These are phyloP conservation scores for Aspergillus luchuensis DNA, from an alignment of 2,329 filamentous ascomycete species.

Conservation along the genomic window DNA sequence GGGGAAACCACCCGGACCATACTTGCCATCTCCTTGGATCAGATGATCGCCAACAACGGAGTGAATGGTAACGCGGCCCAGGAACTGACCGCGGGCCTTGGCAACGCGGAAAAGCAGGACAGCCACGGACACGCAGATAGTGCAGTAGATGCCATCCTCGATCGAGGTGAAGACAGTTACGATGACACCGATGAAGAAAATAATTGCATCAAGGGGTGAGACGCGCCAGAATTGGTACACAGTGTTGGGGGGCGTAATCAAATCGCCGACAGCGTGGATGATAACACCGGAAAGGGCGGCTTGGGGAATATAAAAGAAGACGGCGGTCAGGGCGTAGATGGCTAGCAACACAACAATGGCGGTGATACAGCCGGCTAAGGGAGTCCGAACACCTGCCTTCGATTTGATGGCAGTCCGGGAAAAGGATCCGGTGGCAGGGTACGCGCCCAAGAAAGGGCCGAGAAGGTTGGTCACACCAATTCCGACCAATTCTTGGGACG, in stretches of 20 bases:
- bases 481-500: conserved; percentile 92
- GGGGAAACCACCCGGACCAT: conserved; percentile 54
- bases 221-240: conserved; percentile 96
- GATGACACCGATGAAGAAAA: conserved; percentile 91
- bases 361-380: conserved; percentile 86
- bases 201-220: conserved; percentile 82
- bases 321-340: conserved; percentile 81
- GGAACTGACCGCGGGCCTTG: conserved; percentile 78
- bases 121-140: conserved; percentile 73
- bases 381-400: conserved; percentile 91
- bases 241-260: conserved; percentile 87
- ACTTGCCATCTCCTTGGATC: conserved; percentile 64
- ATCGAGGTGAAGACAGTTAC: conserved; percentile 87
- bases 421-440: conserved; percentile 93
- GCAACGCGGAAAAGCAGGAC: conserved; percentile 82
- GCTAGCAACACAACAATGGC: conserved; percentile 82
- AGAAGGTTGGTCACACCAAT: conserved; percentile 90
- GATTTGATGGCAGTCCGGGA: conserved; percentile 96
- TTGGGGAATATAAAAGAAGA: conserved; percentile 92
- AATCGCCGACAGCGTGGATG: conserved; percentile 90
- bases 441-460: conserved; percentile 87
- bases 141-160: conserved; percentile 89
- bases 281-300: conserved; percentile 83
- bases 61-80: conserved; percentile 80
- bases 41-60: conserved; percentile 78